These are phyloP conservation scores for Amoebophrya sp. DNA, from an alignment of 169 alveolate species.

Conservation along the genomic window DNA sequence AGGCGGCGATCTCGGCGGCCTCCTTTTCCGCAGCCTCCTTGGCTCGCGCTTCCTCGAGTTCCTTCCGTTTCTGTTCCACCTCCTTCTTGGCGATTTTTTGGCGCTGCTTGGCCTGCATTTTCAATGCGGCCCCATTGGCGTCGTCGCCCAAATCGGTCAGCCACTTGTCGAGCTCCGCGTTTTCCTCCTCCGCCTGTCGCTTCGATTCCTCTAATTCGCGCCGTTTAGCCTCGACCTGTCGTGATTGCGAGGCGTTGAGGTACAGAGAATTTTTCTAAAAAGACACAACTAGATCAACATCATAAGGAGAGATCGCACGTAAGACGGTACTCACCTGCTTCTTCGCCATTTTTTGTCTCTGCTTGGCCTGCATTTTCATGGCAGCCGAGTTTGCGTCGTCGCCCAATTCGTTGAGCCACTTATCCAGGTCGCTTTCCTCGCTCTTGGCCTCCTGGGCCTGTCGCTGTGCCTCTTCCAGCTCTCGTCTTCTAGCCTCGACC, in stretches of 20 bases:
- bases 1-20: not conserved
- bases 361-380: conserved; percentile 2
- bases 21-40: not conserved
- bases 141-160: not conserved
- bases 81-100: not conserved
- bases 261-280: too few relatives aligned
- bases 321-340: too few relatives aligned
- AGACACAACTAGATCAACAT: too few relatives aligned
- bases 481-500: not conserved
- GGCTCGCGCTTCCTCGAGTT: not conserved
- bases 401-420: not conserved
- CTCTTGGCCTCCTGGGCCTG: not conserved
- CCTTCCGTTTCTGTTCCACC: not conserved
- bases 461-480: not conserved
- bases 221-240: not conserved
- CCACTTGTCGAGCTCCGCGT: not conserved
- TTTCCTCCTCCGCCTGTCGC: not conserved
- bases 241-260: too few relatives aligned
- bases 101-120: conserved; percentile 6
- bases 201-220: not conserved
- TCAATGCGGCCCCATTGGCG: not conserved
- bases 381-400: conserved; percentile 7
- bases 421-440: not conserved
- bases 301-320: too few relatives aligned
- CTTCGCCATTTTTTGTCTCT: not conserved